phyloP scores from a whole-genome alignment of 129 eudicot species.

The Flaveria bidentis region DNA sequence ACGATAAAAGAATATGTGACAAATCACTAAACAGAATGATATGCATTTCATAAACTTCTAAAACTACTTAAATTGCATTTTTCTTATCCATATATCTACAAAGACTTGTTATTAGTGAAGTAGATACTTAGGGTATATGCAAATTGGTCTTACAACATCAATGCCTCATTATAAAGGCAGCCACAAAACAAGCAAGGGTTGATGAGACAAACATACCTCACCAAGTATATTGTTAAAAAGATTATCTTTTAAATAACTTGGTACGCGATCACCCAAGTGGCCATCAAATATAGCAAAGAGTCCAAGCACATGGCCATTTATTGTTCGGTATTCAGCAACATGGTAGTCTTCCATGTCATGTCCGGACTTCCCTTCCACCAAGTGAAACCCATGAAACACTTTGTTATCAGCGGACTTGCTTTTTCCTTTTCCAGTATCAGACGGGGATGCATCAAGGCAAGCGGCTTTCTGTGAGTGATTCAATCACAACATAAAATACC shows the following conservation, averaged over 20 bases:
- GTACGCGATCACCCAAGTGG: constrained; percentile 76
- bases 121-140: too few relatives aligned
- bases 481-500: constrained; percentile 2
- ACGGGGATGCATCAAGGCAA: constrained; percentile 56
- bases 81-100: too few relatives aligned
- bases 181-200: not conserved
- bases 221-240: constrained; percentile 68
- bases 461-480: constrained; percentile 50
- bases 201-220: constrained; percentile 43
- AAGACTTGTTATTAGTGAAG: too few relatives aligned
- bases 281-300: constrained; percentile 84
- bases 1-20: not conserved
- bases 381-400: constrained; percentile 70
- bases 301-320: constrained; percentile 63
- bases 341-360: constrained; percentile 92
- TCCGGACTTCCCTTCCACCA: constrained; percentile 76
- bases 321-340: constrained; percentile 65
- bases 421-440: constrained; percentile 71
- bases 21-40: not conserved
- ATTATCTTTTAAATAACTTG: constrained; percentile 66
- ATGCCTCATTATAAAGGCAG: too few relatives aligned
- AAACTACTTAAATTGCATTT: too few relatives aligned
- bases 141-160: too few relatives aligned
- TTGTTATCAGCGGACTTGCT: constrained; percentile 52
- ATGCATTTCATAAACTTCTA: not conserved